Conservation (phyloP, 768 basidiomycete species). For the Clavulina sp. region DNA sequence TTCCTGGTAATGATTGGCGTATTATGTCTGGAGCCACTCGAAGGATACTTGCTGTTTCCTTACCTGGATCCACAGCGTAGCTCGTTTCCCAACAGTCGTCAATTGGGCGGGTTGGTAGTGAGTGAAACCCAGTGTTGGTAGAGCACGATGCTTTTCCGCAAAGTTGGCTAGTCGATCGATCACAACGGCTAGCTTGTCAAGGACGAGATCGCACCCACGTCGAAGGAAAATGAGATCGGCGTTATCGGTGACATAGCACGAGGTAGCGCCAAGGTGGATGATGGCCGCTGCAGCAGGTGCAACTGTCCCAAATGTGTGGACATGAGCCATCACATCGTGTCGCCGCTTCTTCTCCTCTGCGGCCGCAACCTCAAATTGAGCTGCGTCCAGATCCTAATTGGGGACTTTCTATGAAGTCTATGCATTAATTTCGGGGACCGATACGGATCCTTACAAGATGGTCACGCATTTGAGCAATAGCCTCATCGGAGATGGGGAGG, state of each 20-base stretch:
- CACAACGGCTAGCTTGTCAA: constrained; percentile 74
- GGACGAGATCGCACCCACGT: constrained; percentile 63
- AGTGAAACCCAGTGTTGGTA: constrained; percentile 93
- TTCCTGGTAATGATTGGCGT: constrained; percentile 32
- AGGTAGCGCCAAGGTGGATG: constrained; percentile 97
- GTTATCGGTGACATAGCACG: constrained; percentile 98
- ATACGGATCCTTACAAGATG: constrained; percentile 60
- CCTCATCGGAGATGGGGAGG: constrained; percentile 71
- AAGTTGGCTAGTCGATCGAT: constrained; percentile 79
- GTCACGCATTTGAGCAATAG: constrained; percentile 86
- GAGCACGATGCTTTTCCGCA: constrained; percentile 65
- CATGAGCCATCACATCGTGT: constrained; percentile 99
- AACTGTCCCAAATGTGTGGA: constrained; percentile 88
- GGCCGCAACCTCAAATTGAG: constrained; percentile 84
- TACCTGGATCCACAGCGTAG: constrained; percentile 92
- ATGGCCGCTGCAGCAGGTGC: constrained; percentile 92
- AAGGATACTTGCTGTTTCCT: constrained; percentile 5
- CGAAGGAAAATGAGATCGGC: constrained; percentile 96
- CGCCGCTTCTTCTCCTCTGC: constrained; percentile 91
- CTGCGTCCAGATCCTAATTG: constrained; percentile 54
- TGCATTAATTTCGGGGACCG: no score
- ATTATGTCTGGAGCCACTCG: neutral
- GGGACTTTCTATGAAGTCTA: no score
- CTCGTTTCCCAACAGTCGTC: constrained; percentile 93
- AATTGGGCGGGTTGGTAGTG: constrained; percentile 98